Percentiles rank a stretch among this genome's conserved stretches.
phyloP scores from a whole-genome alignment of 2,329 filamentous ascomycete species.

The Stagonosporopsis tanaceti region DNA sequence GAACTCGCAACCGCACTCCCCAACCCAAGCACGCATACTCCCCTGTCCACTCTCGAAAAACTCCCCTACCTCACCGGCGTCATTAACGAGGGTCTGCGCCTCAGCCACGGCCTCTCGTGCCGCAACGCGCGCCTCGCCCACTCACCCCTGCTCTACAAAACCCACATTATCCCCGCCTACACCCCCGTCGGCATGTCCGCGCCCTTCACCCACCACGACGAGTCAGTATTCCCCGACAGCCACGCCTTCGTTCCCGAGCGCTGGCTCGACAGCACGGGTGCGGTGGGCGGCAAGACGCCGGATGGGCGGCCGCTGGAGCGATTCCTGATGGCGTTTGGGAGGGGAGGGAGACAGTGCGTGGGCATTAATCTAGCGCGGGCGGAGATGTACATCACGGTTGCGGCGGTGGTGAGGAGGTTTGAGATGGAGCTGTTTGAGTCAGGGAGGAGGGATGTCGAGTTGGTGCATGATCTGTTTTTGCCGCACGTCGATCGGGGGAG shows the following conservation, averaged over 20 bases:
- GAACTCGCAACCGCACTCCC: conserved; percentile 31
- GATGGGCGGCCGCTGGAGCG: conserved; percentile 16
- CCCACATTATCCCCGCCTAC: conserved; percentile 27
- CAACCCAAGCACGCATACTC: not conserved
- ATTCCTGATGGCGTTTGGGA: conserved; percentile 24
- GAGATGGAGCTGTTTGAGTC: conserved; percentile 23
- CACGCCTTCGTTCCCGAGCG: conserved; percentile 35
- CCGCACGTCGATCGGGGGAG: conserved; percentile 11
- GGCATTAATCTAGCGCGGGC: conserved; percentile 20
- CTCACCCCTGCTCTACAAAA: conserved; percentile 20
- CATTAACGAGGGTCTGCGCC: conserved; percentile 34
- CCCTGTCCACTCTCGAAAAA: conserved; percentile 23
- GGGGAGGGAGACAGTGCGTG: conserved; percentile 21
- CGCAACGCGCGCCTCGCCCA: conserved; percentile 10
- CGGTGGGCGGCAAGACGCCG: not conserved
- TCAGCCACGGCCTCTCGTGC: conserved; percentile 9
- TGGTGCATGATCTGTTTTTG: conserved; percentile 19
- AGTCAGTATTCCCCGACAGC: conserved; percentile 31
- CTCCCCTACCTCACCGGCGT: conserved; percentile 38
- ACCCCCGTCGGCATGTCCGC: conserved; percentile 42
- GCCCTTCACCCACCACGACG: conserved; percentile 35
- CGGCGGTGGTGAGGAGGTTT: conserved; percentile 17
- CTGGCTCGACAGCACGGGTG: conserved; percentile 31
- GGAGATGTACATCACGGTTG: conserved; percentile 23
- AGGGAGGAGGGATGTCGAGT: conserved; percentile 15